phyloP scores from a whole-genome alignment of 805 yeast species.

The Saturnispora diversa region DNA sequence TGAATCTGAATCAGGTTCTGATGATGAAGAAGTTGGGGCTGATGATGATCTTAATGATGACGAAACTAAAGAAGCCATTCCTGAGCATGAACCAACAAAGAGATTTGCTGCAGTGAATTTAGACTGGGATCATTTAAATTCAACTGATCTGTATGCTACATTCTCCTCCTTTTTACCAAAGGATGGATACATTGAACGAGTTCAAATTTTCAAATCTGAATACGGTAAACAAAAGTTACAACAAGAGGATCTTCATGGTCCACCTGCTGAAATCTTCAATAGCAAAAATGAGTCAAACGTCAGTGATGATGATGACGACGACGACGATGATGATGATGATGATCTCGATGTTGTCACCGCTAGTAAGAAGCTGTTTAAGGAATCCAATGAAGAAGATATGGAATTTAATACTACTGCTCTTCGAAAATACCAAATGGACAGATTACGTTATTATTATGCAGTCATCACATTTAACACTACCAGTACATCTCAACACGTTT shows the following conservation, averaged over 20 bases:
- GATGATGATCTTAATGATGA: conserved; percentile 26
- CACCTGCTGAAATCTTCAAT: conserved; percentile 75
- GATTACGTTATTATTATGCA: conserved; percentile 90
- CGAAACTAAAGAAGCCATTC: conserved; percentile 44
- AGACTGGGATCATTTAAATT: conserved; percentile 95
- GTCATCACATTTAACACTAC: conserved; percentile 75
- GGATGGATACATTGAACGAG: conserved; percentile 59
- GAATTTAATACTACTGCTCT: conserved; percentile 69
- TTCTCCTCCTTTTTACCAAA: conserved; percentile 77
- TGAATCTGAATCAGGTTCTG: conserved; percentile 26
- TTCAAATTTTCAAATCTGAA: conserved; percentile 77
- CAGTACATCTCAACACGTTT: conserved; percentile 63
- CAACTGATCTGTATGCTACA: conserved; percentile 83
- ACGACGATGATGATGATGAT: conserved; percentile 38
- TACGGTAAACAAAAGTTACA: conserved; percentile 90
- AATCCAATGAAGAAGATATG: conserved; percentile 76
- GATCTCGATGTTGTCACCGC: conserved; percentile 46
- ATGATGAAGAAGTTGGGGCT: conserved; percentile 37
- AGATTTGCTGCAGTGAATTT: conserved; percentile 87
- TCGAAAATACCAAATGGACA: conserved; percentile 85
- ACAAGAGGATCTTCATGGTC: conserved; percentile 85
- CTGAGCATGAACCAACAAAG: conserved; percentile 76
- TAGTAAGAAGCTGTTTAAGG: conserved; percentile 55
- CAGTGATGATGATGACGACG: conserved; percentile 34
- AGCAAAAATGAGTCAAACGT: conserved; percentile 28